Evolutionary conservation across 176 grass and related monocot species (phyloP).

Genomic region (Chloris gayana): DNA sequence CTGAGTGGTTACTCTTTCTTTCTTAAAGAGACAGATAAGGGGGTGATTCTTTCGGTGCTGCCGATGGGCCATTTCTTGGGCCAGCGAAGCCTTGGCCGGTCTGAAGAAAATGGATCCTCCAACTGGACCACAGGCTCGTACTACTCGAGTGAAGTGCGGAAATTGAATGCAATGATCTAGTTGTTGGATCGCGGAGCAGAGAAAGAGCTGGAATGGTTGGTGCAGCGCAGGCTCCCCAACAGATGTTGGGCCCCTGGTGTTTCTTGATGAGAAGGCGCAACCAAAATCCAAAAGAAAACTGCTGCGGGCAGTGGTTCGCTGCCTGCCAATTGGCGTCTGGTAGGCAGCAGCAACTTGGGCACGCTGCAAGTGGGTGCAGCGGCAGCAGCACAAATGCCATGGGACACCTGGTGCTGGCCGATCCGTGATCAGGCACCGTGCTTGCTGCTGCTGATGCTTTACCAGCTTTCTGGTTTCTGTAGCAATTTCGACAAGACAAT

Average conservation of each 20-base stretch:
- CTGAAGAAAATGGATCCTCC: not conserved
- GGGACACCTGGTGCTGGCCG: not conserved
- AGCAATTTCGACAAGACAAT: conserved; percentile 32
- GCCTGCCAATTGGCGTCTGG: conserved; percentile 46
- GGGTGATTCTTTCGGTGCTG: not conserved
- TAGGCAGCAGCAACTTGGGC: conserved; percentile 11
- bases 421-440: not conserved
- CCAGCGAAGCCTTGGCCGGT: not conserved
- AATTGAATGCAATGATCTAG: conserved; percentile 51
- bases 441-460: not conserved
- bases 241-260: conserved; percentile 46
- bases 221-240: conserved; percentile 27
- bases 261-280: conserved; percentile 46
- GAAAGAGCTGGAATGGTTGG: conserved; percentile 44
- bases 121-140: conserved; percentile 32
- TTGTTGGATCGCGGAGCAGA: conserved; percentile 41
- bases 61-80: conserved; percentile 35
- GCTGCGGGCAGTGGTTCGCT: conserved; percentile 39
- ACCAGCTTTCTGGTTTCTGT: not conserved
- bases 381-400: conserved; percentile 4
- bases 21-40: conserved; percentile 12
- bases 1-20: not conserved
- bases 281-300: conserved; percentile 41
- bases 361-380: conserved; percentile 13
- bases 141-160: conserved; percentile 23